These are phyloP conservation scores for Wickerhamiella sorbophila DNA, from an alignment of 805 yeast genomes.

Conservation along the genomic window DNA sequence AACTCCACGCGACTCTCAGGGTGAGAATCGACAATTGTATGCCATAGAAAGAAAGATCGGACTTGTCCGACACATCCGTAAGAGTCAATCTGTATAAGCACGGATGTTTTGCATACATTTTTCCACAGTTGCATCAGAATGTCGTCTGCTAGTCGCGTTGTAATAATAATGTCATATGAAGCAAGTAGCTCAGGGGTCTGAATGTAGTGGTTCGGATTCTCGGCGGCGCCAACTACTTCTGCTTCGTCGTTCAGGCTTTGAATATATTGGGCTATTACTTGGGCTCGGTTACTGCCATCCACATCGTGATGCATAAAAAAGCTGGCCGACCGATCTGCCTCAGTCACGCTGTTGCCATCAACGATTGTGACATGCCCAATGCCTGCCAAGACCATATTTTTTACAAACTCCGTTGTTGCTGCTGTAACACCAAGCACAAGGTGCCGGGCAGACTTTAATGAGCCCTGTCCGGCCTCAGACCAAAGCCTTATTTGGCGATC, in stretches of 20 bases:
- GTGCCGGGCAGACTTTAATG: conserved; percentile 42
- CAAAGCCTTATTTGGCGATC: conserved; percentile 84
- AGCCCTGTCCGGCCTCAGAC: conserved; percentile 63
- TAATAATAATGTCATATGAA: too few relatives aligned
- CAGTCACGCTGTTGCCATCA: conserved; percentile 41
- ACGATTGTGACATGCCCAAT: conserved; percentile 60
- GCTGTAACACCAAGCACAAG: conserved; percentile 46
- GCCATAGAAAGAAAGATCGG: conserved; percentile 38
- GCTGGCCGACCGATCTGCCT: conserved; percentile 56
- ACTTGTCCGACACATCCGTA: conserved; percentile 55
- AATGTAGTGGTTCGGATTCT: neutral
- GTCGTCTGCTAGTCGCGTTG: neutral
- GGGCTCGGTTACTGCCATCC: conserved; percentile 37
- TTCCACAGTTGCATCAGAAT: neutral
- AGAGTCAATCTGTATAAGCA: conserved; percentile 36
- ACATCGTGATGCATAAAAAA: conserved; percentile 49
- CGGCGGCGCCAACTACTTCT: conserved; percentile 21
- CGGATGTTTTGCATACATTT: conserved; percentile 32
- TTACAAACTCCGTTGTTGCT: conserved; percentile 46
- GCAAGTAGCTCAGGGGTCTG: conserved; percentile 1
- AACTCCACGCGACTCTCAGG: conserved; percentile 48
- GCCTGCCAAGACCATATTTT: conserved; percentile 80
- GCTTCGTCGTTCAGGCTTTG: conserved; percentile 50
- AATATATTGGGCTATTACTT: conserved; percentile 30
- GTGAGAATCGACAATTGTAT: conserved; percentile 64